phyloP scores from a whole-genome alignment of 2,329 filamentous ascomycete genomes.

The Gremmenia infestans region DNA sequence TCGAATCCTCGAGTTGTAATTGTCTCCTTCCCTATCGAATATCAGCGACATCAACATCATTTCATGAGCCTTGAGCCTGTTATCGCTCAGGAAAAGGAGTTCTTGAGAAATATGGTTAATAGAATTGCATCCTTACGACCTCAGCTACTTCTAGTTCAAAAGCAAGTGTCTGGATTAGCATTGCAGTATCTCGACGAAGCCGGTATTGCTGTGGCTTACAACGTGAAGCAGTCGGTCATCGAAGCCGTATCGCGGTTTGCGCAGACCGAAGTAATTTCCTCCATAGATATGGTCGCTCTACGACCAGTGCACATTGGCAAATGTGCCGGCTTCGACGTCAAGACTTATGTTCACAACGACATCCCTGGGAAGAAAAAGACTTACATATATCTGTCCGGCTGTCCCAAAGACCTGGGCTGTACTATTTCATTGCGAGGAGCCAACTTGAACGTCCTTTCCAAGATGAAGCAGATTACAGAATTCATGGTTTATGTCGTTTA shows the following conservation, averaged over 20 bases:
- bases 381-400: conserved; percentile 92
- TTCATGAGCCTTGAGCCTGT: conserved; percentile 98
- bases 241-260: conserved; percentile 92
- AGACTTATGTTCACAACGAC: conserved; percentile 82
- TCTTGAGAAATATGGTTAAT: conserved; percentile 83
- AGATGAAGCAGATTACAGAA: conserved; percentile 89
- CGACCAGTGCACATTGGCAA: conserved; percentile 71
- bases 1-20: conserved; percentile 81
- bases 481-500: conserved; percentile 99
- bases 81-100: conserved; percentile 94
- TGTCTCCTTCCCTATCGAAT: conserved; percentile 92
- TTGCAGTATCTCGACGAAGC: conserved; percentile 83
- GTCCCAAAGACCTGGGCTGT: conserved; percentile 82
- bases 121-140: conserved; percentile 83
- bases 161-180: conserved; percentile 86
- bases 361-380: conserved; percentile 78
- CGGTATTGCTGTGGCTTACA: conserved; percentile 89
- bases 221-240: conserved; percentile 93
- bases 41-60: conserved; percentile 84
- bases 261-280: conserved; percentile 88
- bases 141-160: conserved; percentile 84
- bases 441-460: conserved; percentile 62
- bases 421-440: conserved; percentile 89
- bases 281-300: conserved; percentile 83
- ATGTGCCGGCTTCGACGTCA: conserved; percentile 87